Base-by-base conservation (phyloP, 2,329 filamentous ascomycete species). In the Leptographium flavum region DNA sequence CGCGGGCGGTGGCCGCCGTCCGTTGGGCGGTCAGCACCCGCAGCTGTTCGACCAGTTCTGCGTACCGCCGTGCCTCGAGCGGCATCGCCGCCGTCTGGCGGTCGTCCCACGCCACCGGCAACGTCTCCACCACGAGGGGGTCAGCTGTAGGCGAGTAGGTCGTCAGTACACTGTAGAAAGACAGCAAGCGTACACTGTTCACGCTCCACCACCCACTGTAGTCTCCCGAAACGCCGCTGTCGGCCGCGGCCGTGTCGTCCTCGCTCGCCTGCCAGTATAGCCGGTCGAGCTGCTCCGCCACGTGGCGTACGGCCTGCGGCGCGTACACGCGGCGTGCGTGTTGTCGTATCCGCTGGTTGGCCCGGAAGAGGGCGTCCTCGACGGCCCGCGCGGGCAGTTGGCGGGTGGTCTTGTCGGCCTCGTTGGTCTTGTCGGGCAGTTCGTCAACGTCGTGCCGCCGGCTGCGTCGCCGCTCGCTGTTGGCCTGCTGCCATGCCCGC, bases 221-320 rank as follows among this genome's bases (percentile, higher is more conserved):
- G 52, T 75, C 70, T 10, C 64, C 57, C 21, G 60, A 60, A 0
- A 46, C 25, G 17, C 8, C n/a, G 14, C 6, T 14, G 11, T 9
- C 15, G 7, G 23, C 53, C 49, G 2, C 56, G 56, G 23, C 6
- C 27, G 17, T 31, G 40, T 4, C 56, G 17, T 58, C 57, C 37
- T 66, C 65, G 6, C 63, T 69, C 1, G 63, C 62, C 36, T 65
- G 62, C 59, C 71, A 70, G 58, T 85, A 86, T 38, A 83, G 62
- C 40, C 63, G 61, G 59, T 83, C 79, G 36, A 87, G 76, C 63
- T 87, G 81, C 63, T 84, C 80, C 2, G 81, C 80, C 17, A 86
- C 72, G 54, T 83, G 79, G 31, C 81, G 72, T 43, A 72, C 76
- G n/a, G 81, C 79, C 53, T 82, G 78, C 0, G 79, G 72, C 15